A percentile compares a stretch with the other conserved stretches of the same genome.
These are phyloP conservation scores for Fraxinus pennsylvanica DNA, from an alignment of 257 asterid species.

Conservation along the genomic window DNA sequence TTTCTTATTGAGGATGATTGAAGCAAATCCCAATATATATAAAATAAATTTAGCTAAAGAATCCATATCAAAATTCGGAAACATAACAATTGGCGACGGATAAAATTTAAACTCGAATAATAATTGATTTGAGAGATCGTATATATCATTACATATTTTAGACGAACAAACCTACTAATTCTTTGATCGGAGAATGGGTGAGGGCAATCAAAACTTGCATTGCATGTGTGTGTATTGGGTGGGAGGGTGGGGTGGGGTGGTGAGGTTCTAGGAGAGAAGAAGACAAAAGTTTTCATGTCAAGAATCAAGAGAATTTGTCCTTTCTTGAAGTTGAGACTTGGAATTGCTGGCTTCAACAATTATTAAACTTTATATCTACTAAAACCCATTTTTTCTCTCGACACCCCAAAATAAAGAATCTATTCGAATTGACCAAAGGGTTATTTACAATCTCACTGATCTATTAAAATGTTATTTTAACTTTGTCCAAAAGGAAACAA, in stretches of 20 bases:
- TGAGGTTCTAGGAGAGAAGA: not conserved
- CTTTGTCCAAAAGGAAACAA: not conserved
- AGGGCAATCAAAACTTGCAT: too few relatives aligned
- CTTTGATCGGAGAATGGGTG: not conserved
- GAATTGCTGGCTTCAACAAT: constrained; percentile 17
- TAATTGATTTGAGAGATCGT: not conserved
- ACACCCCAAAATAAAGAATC: not conserved
- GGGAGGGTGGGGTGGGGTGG: too few relatives aligned
- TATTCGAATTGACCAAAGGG: too few relatives aligned
- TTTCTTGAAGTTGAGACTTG: constrained; percentile 24
- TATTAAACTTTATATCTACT: not conserved
- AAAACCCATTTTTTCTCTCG: constrained; percentile 3
- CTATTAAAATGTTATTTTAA: not conserved
- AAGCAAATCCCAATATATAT: not conserved
- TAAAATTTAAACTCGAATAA: not conserved
- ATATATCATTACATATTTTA: too few relatives aligned
- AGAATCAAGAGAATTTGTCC: constrained; percentile 38
- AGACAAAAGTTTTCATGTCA: constrained; percentile 36
- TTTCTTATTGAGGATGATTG: not conserved
- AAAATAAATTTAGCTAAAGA: not conserved
- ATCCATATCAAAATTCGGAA: not conserved
- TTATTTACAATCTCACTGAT: constrained; percentile 21
- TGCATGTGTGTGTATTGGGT: too few relatives aligned
- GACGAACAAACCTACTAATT: not conserved
- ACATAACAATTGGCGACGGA: not conserved